Conservation (phyloP, 495 filamentous ascomycete genomes). For the Penicillium paxilli region DNA sequence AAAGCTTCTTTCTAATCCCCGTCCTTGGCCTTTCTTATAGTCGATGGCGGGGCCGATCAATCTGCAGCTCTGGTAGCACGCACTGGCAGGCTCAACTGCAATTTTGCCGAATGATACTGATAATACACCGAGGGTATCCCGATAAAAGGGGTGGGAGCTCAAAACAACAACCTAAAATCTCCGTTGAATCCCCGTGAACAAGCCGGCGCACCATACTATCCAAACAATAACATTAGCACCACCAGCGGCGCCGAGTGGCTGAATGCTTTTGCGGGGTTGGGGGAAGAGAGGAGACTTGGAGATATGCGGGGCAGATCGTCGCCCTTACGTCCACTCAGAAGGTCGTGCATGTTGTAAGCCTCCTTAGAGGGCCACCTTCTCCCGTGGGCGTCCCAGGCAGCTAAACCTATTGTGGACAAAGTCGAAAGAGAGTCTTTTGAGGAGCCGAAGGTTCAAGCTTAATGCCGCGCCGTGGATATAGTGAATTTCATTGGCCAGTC, state of each 20-base stretch:
- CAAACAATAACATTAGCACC: slow-evolving; percentile 1
- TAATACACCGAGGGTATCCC: slow-evolving; percentile 8
- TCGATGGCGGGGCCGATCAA: slow-evolving; percentile 1
- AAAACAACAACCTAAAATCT: slow-evolving; percentile 9
- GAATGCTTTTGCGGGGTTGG: slow-evolving; percentile 24
- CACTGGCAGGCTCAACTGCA: not conserved
- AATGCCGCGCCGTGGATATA: not conserved
- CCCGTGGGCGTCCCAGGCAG: not conserved
- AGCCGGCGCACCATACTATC: not conserved
- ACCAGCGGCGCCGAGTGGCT: slow-evolving; percentile 3
- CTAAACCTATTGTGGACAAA: not conserved
- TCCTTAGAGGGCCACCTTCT: not conserved
- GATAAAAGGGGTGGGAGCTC: slow-evolving; percentile 1
- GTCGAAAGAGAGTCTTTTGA: not conserved
- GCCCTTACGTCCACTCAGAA: not conserved
- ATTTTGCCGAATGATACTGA: not conserved
- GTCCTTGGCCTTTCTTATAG: slow-evolving; percentile 15
- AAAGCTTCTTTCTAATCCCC: not conserved
- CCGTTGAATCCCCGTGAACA: slow-evolving; percentile 22
- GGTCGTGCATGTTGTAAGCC: not conserved
- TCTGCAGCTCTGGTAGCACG: not conserved
- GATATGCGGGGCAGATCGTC: slow-evolving; percentile 8
- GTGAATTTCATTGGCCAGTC: slow-evolving; percentile 25
- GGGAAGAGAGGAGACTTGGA: not conserved
- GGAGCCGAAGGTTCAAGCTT: not conserved